A percentile compares a stretch with the other conserved stretches of the same genome.
phyloP scores from a whole-genome alignment of 768 basidiomycete species.

The Pleurotus citrinopileatus region DNA sequence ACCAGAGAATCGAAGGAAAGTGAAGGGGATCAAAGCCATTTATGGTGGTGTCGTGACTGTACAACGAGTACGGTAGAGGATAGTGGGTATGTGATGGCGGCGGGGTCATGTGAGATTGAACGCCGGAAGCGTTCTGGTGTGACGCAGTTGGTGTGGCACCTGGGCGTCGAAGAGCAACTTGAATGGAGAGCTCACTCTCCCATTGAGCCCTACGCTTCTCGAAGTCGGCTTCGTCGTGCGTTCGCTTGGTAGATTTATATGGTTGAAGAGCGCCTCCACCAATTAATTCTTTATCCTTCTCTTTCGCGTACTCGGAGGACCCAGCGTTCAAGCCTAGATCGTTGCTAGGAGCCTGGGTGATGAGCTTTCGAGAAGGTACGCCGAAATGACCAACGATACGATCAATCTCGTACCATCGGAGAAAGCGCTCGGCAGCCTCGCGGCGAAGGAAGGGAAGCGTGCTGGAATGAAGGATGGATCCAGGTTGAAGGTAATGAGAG shows the following conservation, averaged over 20 bases:
- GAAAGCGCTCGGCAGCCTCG: constrained; percentile 68
- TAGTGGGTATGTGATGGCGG: background rate
- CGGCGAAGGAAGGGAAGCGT: constrained; percentile 52
- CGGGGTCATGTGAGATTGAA: background rate
- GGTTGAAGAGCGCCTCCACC: background rate
- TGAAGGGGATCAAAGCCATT: constrained; percentile 60
- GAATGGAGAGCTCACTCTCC: constrained; percentile 17
- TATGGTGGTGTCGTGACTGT: background rate
- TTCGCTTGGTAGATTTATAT: constrained; percentile 3
- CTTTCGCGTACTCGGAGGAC: too few species aligned
- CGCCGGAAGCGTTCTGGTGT: background rate
- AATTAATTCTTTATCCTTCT: background rate
- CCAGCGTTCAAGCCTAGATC: too few species aligned
- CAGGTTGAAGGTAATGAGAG: constrained; percentile 4
- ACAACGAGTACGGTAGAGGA: background rate
- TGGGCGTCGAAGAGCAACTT: constrained; percentile 11
- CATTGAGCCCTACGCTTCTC: constrained; percentile 15
- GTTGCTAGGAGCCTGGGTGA: background rate
- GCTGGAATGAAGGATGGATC: constrained; percentile 30
- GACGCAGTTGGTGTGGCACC: constrained; percentile 25
- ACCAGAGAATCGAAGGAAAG: constrained; percentile 57
- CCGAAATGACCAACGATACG: constrained; percentile 39
- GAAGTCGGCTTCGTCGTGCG: background rate
- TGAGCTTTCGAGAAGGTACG: constrained; percentile 5
- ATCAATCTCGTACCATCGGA: constrained; percentile 72